These are phyloP conservation scores for Candida mattraensis DNA, from an alignment of 805 yeast genomes.

Conservation along the genomic window DNA sequence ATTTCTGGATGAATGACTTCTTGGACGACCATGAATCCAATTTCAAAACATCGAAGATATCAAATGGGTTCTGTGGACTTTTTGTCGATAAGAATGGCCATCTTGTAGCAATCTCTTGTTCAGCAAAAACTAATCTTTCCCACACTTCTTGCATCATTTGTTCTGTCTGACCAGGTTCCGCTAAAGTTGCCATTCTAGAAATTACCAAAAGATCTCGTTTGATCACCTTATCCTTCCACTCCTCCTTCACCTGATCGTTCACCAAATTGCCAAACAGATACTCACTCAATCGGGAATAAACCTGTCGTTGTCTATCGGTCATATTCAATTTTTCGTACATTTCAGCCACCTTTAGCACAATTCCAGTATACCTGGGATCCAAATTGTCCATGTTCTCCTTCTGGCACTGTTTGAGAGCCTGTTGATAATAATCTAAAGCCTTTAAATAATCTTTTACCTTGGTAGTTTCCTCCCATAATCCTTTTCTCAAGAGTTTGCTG, in stretches of 20 bases:
- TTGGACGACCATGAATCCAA: slow-evolving; percentile 14
- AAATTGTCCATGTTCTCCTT: slow-evolving; percentile 53
- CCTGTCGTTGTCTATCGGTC: slow-evolving; percentile 60
- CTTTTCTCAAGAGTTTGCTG: slow-evolving; percentile 70
- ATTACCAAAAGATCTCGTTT: slow-evolving; percentile 31
- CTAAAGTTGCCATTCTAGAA: slow-evolving; percentile 28
- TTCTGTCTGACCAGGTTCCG: slow-evolving; percentile 11
- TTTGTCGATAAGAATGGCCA: slow-evolving; percentile 20
- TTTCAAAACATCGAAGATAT: slow-evolving; percentile 24
- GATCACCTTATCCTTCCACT: slow-evolving; percentile 25
- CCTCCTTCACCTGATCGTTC: slow-evolving; percentile 25
- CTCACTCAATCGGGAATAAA: slow-evolving; percentile 39
- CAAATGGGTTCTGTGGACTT: slow-evolving; percentile 6
- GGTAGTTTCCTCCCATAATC: slow-evolving; percentile 80
- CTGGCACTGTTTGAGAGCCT: slow-evolving; percentile 67
- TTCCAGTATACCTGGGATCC: slow-evolving; percentile 84
- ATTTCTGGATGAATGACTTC: slow-evolving; percentile 22
- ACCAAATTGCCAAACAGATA: slow-evolving; percentile 29
- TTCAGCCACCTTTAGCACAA: slow-evolving; percentile 83
- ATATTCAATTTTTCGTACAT: slow-evolving; percentile 73
- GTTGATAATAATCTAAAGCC: slow-evolving; percentile 72
- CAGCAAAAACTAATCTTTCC: slow-evolving; percentile 30
- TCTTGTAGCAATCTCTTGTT: slow-evolving; percentile 17
- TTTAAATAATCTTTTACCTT: slow-evolving; percentile 60
- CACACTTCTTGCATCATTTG: slow-evolving; percentile 22